Conservation (phyloP, 2,329 filamentous ascomycete species). For the Aspergillus brunneoviolaceus region DNA sequence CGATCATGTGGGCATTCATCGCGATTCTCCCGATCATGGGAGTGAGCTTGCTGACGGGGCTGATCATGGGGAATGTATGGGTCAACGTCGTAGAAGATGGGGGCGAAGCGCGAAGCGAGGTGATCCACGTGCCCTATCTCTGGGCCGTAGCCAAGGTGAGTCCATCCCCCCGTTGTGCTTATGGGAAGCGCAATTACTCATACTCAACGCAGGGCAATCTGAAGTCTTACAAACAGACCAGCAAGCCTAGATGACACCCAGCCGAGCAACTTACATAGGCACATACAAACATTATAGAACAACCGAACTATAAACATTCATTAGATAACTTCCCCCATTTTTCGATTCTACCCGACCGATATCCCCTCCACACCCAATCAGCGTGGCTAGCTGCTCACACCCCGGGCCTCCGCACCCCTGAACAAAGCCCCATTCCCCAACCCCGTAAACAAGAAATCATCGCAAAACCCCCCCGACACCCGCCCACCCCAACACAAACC, state of each 20-base stretch:
- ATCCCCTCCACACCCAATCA: neutral
- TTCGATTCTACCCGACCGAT: too few relatives aligned
- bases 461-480: slow-evolving; percentile 49
- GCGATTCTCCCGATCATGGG: slow-evolving; percentile 61
- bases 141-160: slow-evolving; percentile 33
- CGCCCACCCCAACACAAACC: slow-evolving; percentile 51
- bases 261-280: neutral
- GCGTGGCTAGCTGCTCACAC: neutral
- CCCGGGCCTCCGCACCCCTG: neutral
- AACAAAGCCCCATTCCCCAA: neutral
- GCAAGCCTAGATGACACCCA: slow-evolving; percentile 10
- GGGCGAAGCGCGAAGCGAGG: slow-evolving; percentile 25
- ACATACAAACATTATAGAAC: neutral
- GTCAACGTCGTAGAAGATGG: slow-evolving; percentile 36
- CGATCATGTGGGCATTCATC: slow-evolving; percentile 66
- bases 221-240: slow-evolving; percentile 25
- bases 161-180: neutral
- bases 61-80: slow-evolving; percentile 54
- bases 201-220: slow-evolving; percentile 23
- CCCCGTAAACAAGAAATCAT: slow-evolving; percentile 24
- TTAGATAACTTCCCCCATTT: too few relatives aligned
- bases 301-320: too few relatives aligned
- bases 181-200: neutral
- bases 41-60: slow-evolving; percentile 46
- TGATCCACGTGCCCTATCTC: slow-evolving; percentile 32